phyloP scores from a whole-genome alignment of 495 filamentous ascomycete genomes.

The Penicillium salamii region DNA sequence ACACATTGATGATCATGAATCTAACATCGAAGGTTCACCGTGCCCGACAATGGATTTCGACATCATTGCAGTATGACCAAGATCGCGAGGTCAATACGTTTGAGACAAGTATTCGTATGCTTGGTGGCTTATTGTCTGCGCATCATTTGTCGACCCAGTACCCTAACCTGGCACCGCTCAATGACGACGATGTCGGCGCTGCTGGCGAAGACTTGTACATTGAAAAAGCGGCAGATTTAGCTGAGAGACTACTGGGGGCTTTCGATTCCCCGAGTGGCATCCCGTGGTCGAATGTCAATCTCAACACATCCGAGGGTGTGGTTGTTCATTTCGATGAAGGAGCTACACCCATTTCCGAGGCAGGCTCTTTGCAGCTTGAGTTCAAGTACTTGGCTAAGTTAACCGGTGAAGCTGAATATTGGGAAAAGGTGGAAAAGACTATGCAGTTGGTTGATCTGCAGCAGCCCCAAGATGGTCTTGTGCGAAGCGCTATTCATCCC shows the following conservation, averaged over 20 bases:
- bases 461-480: constrained; percentile 71
- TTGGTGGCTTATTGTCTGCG: constrained; percentile 90
- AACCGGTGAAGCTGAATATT: constrained; percentile 88
- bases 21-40: constrained; percentile 80
- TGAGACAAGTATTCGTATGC: constrained; percentile 97
- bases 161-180: constrained; percentile 62
- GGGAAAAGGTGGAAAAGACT: constrained; percentile 85
- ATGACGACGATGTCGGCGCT: constrained; percentile 62
- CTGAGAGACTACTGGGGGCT: constrained; percentile 79
- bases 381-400: constrained; percentile 97
- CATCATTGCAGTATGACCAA: constrained; percentile 77
- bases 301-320: constrained; percentile 70
- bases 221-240: constrained; percentile 92
- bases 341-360: constrained; percentile 90
- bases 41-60: constrained; percentile 88
- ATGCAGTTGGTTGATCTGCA: constrained; percentile 87
- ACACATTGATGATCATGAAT: constrained; percentile 99
- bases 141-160: constrained; percentile 83
- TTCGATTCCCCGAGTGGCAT: constrained; percentile 85
- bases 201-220: constrained; percentile 87
- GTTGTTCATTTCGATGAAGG: constrained; percentile 81
- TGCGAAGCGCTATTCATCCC: constrained; percentile 90
- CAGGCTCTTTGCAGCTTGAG: constrained; percentile 88
- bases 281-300: constrained; percentile 86
- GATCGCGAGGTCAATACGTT: constrained; percentile 96